These are phyloP conservation scores for Boechera stricta DNA, from an alignment of 345 rosid genomes.

Conservation along the genomic window DNA sequence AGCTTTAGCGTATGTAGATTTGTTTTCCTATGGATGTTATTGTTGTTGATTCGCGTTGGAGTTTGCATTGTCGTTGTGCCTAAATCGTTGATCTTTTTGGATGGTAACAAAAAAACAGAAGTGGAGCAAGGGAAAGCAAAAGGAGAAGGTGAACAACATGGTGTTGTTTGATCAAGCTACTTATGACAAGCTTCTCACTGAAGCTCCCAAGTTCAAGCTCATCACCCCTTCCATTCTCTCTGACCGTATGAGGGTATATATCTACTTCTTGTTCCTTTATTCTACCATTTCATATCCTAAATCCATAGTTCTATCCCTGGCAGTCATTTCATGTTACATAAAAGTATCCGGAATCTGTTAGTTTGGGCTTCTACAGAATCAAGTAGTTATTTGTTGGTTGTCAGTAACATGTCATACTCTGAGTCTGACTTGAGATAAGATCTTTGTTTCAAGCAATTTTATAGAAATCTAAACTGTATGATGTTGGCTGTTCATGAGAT, in stretches of 20 bases:
- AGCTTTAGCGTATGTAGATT: background rate
- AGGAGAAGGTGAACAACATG: slow-evolving; percentile 97
- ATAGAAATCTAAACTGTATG: background rate
- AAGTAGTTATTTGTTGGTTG: background rate
- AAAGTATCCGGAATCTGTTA: background rate
- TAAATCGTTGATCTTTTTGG: background rate
- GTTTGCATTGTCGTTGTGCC: background rate
- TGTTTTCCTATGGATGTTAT: background rate
- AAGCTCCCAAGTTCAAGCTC: slow-evolving; percentile 84
- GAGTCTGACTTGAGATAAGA: background rate
- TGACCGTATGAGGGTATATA: slow-evolving; percentile 76
- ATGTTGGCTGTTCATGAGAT: background rate
- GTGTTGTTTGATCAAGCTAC: slow-evolving; percentile 84
- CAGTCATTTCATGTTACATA: background rate
- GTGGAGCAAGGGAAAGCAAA: slow-evolving; percentile 94
- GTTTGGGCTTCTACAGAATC: background rate
- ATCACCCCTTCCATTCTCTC: slow-evolving; percentile 84
- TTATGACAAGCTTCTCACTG: slow-evolving; percentile 77
- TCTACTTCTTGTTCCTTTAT: background rate
- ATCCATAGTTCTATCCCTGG: background rate
- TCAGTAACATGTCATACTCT: background rate
- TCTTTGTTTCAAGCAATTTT: background rate
- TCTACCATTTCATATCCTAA: background rate
- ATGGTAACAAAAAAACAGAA: slow-evolving; percentile 50
- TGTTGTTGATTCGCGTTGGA: background rate